Evolutionary conservation across 139 green algal species (phyloP), one percentile per base, ranked within the genome.

Genomic region (Pseudopediastrum boryanum): DNA sequence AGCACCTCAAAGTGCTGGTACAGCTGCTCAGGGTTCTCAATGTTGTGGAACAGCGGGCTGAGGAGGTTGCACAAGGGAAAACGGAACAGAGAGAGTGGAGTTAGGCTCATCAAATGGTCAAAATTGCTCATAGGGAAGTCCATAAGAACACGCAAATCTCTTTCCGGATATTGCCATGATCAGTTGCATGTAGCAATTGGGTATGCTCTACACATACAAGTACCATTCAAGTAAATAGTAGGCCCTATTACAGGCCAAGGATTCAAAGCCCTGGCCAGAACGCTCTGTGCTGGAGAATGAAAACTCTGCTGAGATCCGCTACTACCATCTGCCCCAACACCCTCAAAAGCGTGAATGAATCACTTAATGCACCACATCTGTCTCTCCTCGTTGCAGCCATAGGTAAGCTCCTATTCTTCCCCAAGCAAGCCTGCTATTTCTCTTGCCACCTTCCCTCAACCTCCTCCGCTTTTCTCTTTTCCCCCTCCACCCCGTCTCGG

Each of bases 1-100:
- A 70, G 33, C 62, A 50, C 33, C 36, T 38, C 31, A 23, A 70
- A 44, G 62, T 70, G 62, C 62, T 36, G 27, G 62, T 70, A 70
- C 62, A 70, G 62, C 33, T 35, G 36, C 62, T 70, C 62, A 3
- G 62, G 62, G 1, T 35, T 35, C 4, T 48, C 1, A 7, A 36
- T 31, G 33, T 38, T 38, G 29, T 44, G 23, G 29, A 70, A 70
- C 62, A 70, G 62, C 33, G 62, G 33, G 36, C 62, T 70, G 62
- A 3, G 27, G 59, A 8, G 33, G 21, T 21, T 21, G 23, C 43
- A 19, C 33, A 44, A 7, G n/a, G n/a, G 4, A 70, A 21, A 43
- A 23, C 12, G 29, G 5, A 68, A 44, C 21, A 43, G 59, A 12
- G 44, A 25, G 23, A 21, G 35, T 16, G 54, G 9, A 64, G 16